Percentiles rank a stretch among this genome's conserved stretches.
These are phyloP conservation scores for Neofusicoccum kwambonambiense DNA, from an alignment of 2,329 filamentous ascomycete species.

Conservation along the genomic window DNA sequence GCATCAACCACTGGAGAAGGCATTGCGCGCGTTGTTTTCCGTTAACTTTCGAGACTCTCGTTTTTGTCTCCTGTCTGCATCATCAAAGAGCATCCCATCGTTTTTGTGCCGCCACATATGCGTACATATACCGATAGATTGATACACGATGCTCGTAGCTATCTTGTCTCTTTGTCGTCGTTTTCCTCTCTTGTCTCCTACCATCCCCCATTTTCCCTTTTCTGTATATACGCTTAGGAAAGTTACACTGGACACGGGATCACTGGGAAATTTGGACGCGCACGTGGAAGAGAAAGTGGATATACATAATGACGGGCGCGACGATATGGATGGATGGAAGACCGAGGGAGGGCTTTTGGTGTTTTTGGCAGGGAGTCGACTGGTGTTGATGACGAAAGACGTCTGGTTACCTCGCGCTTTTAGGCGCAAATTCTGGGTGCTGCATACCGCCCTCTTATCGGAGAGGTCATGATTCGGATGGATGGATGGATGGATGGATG, in stretches of 20 bases:
- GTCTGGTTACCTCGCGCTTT: too few relatives aligned
- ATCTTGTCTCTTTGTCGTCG: neutral
- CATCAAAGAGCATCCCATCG: neutral
- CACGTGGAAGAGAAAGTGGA: too few relatives aligned
- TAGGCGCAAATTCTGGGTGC: too few relatives aligned
- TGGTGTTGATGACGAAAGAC: too few relatives aligned
- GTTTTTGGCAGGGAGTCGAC: too few relatives aligned
- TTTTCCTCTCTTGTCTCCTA: neutral
- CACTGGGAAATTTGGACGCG: too few relatives aligned
- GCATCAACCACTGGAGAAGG: neutral
- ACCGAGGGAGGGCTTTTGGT: too few relatives aligned
- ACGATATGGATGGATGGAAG: too few relatives aligned
- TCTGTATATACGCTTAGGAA: neutral
- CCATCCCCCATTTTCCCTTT: neutral
- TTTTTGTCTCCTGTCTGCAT: neutral
- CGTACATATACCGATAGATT: neutral
- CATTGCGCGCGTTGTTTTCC: neutral
- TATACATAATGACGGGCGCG: neutral
- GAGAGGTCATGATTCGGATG: too few relatives aligned
- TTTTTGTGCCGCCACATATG: neutral
- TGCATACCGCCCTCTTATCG: too few relatives aligned
- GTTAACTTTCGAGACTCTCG: neutral
- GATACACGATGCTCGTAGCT: neutral
- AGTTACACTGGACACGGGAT: too few relatives aligned
- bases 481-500: too few relatives aligned